These are phyloP conservation scores for Pseudognaphalium luteoalbum DNA, from an alignment of 129 eudicot species.

Conservation along the genomic window DNA sequence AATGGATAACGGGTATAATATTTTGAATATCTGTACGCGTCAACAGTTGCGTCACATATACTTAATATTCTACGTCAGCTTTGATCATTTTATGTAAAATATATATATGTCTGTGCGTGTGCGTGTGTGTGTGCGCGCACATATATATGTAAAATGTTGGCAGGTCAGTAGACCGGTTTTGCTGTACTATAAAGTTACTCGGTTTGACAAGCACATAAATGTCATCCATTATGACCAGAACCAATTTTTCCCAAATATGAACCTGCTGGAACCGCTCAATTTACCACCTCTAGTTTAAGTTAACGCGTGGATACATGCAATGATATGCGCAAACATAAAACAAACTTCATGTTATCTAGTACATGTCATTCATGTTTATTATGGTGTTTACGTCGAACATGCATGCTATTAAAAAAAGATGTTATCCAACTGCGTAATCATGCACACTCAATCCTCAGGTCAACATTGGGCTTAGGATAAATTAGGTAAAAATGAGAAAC, in stretches of 20 bases:
- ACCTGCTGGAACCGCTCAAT: background rate
- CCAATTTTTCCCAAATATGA: background rate
- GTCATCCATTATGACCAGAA: background rate
- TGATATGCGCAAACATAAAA: background rate
- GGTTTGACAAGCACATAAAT: background rate
- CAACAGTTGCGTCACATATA: background rate
- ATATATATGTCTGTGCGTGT: too few relatives aligned
- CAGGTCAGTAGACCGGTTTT: background rate
- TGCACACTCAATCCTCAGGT: background rate
- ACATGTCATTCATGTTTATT: conserved; percentile 4
- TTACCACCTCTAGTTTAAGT: background rate
- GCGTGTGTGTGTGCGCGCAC: too few relatives aligned
- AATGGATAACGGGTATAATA: background rate
- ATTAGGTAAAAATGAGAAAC: background rate
- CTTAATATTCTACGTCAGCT: background rate
- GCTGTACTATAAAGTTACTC: background rate
- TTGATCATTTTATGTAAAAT: background rate
- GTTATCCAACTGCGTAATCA: background rate
- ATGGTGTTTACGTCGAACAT: background rate
- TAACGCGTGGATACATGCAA: background rate
- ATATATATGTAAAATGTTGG: background rate
- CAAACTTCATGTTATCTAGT: background rate
- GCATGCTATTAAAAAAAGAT: background rate
- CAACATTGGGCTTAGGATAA: background rate
- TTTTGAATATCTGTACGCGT: background rate